A percentile compares a stretch with the other conserved stretches of the same genome.
Evolutionary conservation across 306 rosid species (phyloP).

Genomic region (Cicer pinnatifidum): DNA sequence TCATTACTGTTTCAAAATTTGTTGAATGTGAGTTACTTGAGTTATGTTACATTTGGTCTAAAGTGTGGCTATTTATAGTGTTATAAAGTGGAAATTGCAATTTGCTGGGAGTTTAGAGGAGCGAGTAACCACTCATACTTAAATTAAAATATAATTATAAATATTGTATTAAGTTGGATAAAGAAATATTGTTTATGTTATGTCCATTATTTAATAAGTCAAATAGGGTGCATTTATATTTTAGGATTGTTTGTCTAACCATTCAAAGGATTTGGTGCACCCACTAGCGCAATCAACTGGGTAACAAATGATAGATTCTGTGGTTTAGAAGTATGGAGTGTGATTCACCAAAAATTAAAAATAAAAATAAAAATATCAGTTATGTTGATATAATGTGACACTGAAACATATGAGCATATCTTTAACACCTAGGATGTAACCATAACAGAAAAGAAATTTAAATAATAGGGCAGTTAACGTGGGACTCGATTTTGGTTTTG

Average conservation of each 20-base stretch:
- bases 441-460: slow-evolving; percentile 13
- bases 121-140: too few relatives aligned
- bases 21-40: slow-evolving; percentile 32
- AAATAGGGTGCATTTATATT: slow-evolving; percentile 41
- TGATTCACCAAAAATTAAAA: neutral
- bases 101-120: too few relatives aligned
- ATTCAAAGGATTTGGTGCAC: slow-evolving; percentile 78
- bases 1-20: slow-evolving; percentile 56
- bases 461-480: slow-evolving; percentile 46
- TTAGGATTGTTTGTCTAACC: slow-evolving; percentile 55
- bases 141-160: neutral
- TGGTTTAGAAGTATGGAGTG: slow-evolving; percentile 34
- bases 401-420: slow-evolving; percentile 38
- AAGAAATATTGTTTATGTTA: neutral
- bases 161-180: neutral
- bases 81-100: slow-evolving; percentile 30
- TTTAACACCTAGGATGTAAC: neutral
- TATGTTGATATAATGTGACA: too few relatives aligned
- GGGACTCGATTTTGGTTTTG: slow-evolving; percentile 56
- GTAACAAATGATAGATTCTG: slow-evolving; percentile 45
- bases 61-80: slow-evolving; percentile 56
- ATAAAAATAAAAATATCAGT: too few relatives aligned
- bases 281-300: slow-evolving; percentile 58
- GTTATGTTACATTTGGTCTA: slow-evolving; percentile 40
- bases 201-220: slow-evolving; percentile 55